Evolutionary conservation across 2,329 filamentous ascomycete species (phyloP).

Genomic region (Ophiocordyceps unilateralis): DNA sequence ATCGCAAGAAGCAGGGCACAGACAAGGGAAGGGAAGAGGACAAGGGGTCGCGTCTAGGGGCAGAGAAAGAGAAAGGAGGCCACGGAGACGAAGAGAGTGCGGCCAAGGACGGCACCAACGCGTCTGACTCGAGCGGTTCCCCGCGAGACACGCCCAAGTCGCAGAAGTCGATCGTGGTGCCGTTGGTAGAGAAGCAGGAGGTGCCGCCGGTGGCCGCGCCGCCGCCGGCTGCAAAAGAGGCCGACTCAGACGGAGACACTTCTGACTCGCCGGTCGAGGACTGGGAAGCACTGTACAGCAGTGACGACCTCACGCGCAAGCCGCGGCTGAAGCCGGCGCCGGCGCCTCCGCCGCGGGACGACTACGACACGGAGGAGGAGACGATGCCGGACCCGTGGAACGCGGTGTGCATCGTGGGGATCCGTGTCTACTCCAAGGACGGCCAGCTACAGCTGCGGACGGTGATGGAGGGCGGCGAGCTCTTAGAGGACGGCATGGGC

Average conservation of each 20-base stretch:
- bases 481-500: slow-evolving; percentile 38
- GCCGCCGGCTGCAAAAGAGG: slow-evolving; percentile 10
- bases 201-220: slow-evolving; percentile 13
- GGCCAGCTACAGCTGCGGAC: slow-evolving; percentile 33
- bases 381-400: slow-evolving; percentile 42
- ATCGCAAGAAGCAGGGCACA: slow-evolving; percentile 11
- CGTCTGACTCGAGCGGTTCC: slow-evolving; percentile 14
- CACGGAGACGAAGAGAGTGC: slow-evolving; percentile 4
- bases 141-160: slow-evolving; percentile 16
- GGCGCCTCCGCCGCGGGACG: slow-evolving; percentile 14
- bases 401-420: slow-evolving; percentile 41
- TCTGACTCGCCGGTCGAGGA: slow-evolving; percentile 43
- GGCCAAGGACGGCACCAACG: slow-evolving; percentile 4
- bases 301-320: slow-evolving; percentile 38
- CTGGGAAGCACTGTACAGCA: slow-evolving; percentile 41
- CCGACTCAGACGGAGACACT: slow-evolving; percentile 32
- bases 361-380: slow-evolving; percentile 39
- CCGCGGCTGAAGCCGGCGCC: slow-evolving; percentile 23
- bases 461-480: slow-evolving; percentile 36
- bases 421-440: slow-evolving; percentile 45
- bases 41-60: slow-evolving; percentile 2
- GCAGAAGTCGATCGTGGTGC: slow-evolving; percentile 9
- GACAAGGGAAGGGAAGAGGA: slow-evolving; percentile 8
- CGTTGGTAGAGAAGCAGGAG: slow-evolving; percentile 11
- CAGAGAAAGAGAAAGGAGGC: not conserved